These are phyloP conservation scores for Nematocida sp. DNA, from an alignment of 371 early-diverging fungal species.

Conservation along the genomic window DNA sequence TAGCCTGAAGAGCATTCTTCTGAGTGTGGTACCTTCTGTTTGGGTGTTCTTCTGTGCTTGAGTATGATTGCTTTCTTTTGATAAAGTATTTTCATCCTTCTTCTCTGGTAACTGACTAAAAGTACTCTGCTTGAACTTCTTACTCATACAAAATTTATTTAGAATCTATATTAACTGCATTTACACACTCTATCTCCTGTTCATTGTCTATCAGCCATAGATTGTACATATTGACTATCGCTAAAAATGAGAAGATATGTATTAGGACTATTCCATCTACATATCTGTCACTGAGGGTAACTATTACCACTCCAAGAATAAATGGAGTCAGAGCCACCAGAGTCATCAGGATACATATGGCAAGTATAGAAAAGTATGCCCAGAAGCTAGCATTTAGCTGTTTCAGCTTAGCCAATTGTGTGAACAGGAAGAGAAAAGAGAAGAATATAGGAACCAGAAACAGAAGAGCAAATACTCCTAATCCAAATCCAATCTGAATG, in stretches of 20 bases:
- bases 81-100: too few species aligned
- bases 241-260: slow-evolving; percentile 34
- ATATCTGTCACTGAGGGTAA: slow-evolving; percentile 44
- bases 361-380: slow-evolving; percentile 34
- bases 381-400: slow-evolving; percentile 35
- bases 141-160: slow-evolving; percentile 17
- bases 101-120: too few species aligned
- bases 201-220: slow-evolving; percentile 40
- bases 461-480: slow-evolving; percentile 28
- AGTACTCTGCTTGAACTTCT: background rate
- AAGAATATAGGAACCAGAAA: slow-evolving; percentile 24
- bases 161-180: slow-evolving; percentile 19
- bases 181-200: slow-evolving; percentile 50
- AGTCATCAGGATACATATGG: background rate
- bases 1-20: too few species aligned
- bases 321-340: slow-evolving; percentile 23
- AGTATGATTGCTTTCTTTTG: too few species aligned
- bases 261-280: slow-evolving; percentile 47
- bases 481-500: slow-evolving; percentile 1
- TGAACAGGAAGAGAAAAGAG: slow-evolving; percentile 2
- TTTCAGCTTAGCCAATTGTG: slow-evolving; percentile 47
- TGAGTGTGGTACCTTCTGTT: too few species aligned
- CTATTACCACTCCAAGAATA: slow-evolving; percentile 28
- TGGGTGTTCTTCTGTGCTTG: too few species aligned
- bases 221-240: slow-evolving; percentile 29